Base-by-base conservation (phyloP, 179 eudicot species). In the Actinidia polygama region DNA sequence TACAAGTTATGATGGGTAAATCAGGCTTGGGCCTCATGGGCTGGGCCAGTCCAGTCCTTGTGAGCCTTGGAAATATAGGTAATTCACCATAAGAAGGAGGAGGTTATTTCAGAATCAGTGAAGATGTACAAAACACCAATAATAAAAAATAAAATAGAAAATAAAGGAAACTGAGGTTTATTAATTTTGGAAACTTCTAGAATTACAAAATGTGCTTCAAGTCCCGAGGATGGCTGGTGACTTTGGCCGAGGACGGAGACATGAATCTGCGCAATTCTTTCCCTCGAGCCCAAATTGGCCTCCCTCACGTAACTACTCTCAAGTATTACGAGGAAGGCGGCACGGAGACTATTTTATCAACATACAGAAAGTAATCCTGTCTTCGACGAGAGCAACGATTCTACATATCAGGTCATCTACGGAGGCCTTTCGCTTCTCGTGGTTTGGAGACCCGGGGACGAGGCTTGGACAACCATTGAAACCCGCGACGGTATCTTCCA, bases 181-280 rank as follows among this genome's bases (percentile, higher is more conserved):
- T n/a, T n/a, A n/a, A n/a, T n/a, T n/a, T n/a, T n/a, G n/a, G n/a
- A n/a, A n/a, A n/a, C n/a, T n/a, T n/a, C n/a, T n/a, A n/a, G n/a
- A n/a, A n/a, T n/a, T n/a, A n/a, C n/a, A n/a, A n/a, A n/a, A n/a
- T n/a, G n/a, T n/a, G n/a, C n/a, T n/a, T n/a, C n/a, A n/a, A n/a
- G n/a, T n/a, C n/a, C n/a, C n/a, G n/a, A n/a, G n/a, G n/a, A n/a
- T n/a, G 76, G 76, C 21, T 72, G 6, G 76, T 72, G 3, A 72
- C 76, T 15, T 0, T 72, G 7, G 7, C 76, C 0, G 36, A 49
- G n/a, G 57, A 72, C 0, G 57, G 76, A 46, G 76, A 72, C 4
- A 72, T 72, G 8, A 72, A 72, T 72, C 55, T 72, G 51, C 55
- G 46, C 55, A 54, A 72, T 49, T 55, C 76, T 21, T 72, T 72